Percentiles rank a stretch among this genome's conserved stretches.
Evolutionary conservation across 176 grass and related monocot species (phyloP).

Genomic region (Bolboschoenus planiculmis): DNA sequence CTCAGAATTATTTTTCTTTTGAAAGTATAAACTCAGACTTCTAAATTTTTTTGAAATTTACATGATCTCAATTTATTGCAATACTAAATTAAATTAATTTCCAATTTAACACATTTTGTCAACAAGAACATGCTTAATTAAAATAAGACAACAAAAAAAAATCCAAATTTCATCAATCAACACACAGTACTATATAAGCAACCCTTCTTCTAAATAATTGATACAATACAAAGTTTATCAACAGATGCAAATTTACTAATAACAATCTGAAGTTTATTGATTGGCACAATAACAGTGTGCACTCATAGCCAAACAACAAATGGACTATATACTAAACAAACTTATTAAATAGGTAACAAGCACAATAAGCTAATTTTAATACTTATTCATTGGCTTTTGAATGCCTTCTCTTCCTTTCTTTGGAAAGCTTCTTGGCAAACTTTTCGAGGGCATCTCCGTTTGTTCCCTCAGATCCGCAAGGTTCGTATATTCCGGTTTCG

Average conservation of each 20-base stretch:
- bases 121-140: background rate
- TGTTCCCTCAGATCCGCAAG: constrained; percentile 22
- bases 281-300: background rate
- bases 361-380: background rate
- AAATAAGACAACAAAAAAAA: background rate
- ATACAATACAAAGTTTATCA: background rate
- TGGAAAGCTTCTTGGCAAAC: constrained; percentile 49
- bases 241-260: background rate
- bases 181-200: background rate
- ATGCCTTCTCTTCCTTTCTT: constrained; percentile 34
- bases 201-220: background rate
- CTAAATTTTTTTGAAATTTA: too few relatives aligned
- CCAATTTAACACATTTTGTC: background rate
- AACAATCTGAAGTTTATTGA: background rate
- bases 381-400: background rate
- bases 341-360: background rate
- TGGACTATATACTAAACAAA: background rate
- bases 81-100: background rate
- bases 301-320: background rate
- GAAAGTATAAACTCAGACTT: too few relatives aligned
- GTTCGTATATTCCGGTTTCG: constrained; percentile 29
- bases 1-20: too few relatives aligned
- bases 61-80: background rate
- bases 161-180: background rate
- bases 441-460: constrained; percentile 31